Percentiles rank a stretch among this genome's conserved stretches.
Conservation (phyloP, 2,329 filamentous ascomycete species). For the Arthrobotrys sinensis region DNA sequence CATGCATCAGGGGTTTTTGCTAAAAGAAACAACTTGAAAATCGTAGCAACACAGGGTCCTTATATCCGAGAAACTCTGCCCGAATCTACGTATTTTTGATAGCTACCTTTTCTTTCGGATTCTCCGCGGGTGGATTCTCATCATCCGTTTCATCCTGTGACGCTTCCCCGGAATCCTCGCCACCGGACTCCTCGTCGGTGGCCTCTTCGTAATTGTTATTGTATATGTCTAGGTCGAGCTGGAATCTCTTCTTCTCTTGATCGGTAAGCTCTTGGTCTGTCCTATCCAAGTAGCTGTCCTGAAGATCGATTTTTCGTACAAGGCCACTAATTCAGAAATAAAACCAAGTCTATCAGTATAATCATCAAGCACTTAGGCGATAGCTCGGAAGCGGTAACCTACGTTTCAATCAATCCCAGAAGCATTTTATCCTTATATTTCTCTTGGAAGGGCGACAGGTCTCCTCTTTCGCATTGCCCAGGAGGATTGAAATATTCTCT, state of each 20-base stretch:
- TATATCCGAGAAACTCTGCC: no score
- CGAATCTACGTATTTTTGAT: no score
- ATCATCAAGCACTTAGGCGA: neutral
- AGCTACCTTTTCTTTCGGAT: no score
- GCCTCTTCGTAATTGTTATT: neutral
- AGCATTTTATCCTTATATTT: constrained; percentile 28
- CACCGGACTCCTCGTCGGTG: neutral
- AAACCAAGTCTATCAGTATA: no score
- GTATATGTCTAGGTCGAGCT: constrained; percentile 26
- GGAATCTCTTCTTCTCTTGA: neutral
- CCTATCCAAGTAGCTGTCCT: constrained; percentile 15
- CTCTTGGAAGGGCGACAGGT: constrained; percentile 11
- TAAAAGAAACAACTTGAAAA: no score
- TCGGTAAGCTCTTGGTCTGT: constrained; percentile 9
- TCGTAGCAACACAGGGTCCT: no score
- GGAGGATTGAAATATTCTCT: constrained; percentile 44
- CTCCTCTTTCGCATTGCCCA: constrained; percentile 18
- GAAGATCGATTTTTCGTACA: constrained; percentile 29
- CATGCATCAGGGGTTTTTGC: no score
- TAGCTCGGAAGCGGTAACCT: neutral
- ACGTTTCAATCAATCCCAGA: constrained; percentile 29
- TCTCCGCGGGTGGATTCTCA: neutral
- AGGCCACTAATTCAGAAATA: constrained; percentile 28
- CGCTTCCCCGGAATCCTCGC: no score
- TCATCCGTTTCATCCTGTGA: neutral